These are phyloP conservation scores for Suillus luteus DNA, from an alignment of 768 basidiomycete species.

Conservation along the genomic window DNA sequence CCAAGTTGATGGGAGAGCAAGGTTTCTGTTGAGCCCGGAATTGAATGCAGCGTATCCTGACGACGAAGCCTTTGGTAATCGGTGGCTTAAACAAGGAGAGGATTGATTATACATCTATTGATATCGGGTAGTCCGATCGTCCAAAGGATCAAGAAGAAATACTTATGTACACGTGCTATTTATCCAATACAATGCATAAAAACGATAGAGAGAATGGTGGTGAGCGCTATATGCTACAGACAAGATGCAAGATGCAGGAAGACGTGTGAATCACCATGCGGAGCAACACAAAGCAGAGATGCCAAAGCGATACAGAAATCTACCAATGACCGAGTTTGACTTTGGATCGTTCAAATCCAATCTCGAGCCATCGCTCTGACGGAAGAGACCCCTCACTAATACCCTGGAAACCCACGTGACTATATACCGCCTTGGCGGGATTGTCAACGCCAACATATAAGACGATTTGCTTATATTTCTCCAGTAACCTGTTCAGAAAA, in stretches of 20 bases:
- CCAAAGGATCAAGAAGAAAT: neutral
- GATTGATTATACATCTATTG: neutral
- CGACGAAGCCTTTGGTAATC: constrained; percentile 41
- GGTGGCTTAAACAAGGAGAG: constrained; percentile 35
- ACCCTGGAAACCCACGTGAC: constrained; percentile 66
- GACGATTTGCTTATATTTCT: constrained; percentile 50
- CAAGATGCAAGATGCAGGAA: neutral
- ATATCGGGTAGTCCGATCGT: neutral
- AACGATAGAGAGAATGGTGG: neutral
- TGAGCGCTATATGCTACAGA: constrained; percentile 9
- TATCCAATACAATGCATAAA: neutral
- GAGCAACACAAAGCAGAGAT: neutral
- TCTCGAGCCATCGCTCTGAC: constrained; percentile 56
- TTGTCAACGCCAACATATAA: constrained; percentile 65
- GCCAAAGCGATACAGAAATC: constrained; percentile 13
- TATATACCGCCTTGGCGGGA: constrained; percentile 54
- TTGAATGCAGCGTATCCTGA: constrained; percentile 46
- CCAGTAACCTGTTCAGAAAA: constrained; percentile 32
- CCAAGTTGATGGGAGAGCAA: constrained; percentile 31
- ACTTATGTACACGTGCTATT: neutral
- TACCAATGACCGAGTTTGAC: constrained; percentile 72
- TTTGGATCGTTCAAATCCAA: constrained; percentile 54
- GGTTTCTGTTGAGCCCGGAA: constrained; percentile 46
- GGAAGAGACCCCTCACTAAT: constrained; percentile 34
- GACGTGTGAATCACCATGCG: neutral